Evolutionary conservation across 139 green algal species (phyloP), one percentile per base, ranked within the genome.

Genomic region (Chlorella sorokiniana): DNA sequence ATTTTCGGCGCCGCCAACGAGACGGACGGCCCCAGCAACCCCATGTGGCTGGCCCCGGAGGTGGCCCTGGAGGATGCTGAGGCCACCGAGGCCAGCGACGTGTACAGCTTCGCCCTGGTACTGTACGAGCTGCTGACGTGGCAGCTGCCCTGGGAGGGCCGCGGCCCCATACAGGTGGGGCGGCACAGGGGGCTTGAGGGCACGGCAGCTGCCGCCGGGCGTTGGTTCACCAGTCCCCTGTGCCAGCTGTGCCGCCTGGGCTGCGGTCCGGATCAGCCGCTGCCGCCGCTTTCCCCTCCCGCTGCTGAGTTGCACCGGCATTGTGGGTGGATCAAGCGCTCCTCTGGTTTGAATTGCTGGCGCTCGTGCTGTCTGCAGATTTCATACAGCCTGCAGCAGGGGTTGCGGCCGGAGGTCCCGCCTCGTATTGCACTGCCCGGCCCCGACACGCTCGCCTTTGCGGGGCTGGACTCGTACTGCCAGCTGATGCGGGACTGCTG

Each of bases 111-210:
- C 65, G 88, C 80, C 42, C 78, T 92, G 69, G 84, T 92, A 54
- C 82, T 92, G 84, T 89, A 81, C n/a, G 87, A 89, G 71, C 56
- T 96, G 86, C 83, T 96, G 52, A 96, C 94, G 38, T 97, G 92
- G 94, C 84, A 92, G 76, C 88, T 94, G 84, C 94, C 94, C 4
- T 97, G 91, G 83, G 75, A 86, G 52, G 67, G 83, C 38, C 78
- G 52, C 45, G 78, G 78, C 38, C 78, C 89, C 42, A 91, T 85
- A 83, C 87, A 92, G 82, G 91, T 95, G 67, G n/a, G n/a, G n/a
- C n/a, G n/a, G n/a, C n/a, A n/a, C n/a, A n/a, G n/a, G n/a, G n/a
- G n/a, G n/a, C n/a, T n/a, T n/a, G n/a, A n/a, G n/a, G n/a, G n/a
- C n/a, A n/a, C n/a, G n/a, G n/a, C n/a, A n/a, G n/a, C n/a, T n/a